These are phyloP conservation scores for Alliaria petiolata DNA, from an alignment of 345 rosid species.

Conservation along the genomic window DNA sequence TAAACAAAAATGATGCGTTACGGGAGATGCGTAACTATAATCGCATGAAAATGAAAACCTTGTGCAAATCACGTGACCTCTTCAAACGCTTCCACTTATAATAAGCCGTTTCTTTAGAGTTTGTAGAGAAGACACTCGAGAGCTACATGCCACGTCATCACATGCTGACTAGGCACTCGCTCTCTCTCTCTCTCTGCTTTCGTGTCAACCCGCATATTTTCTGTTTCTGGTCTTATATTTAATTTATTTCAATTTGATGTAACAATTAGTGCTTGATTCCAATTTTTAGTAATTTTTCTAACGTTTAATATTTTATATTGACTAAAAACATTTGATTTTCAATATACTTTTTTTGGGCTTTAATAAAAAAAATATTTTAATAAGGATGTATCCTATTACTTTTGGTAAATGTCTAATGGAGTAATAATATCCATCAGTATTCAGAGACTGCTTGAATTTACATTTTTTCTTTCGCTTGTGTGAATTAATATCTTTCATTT, in stretches of 20 bases:
- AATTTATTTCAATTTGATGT: background rate
- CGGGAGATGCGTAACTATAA: constrained; percentile 14
- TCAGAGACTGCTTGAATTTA: constrained; percentile 1
- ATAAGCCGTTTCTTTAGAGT: constrained; percentile 29
- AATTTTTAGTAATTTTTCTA: background rate
- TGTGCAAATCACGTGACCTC: constrained; percentile 32
- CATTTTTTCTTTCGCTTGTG: background rate
- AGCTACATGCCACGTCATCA: constrained; percentile 16
- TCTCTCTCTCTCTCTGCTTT: constrained; percentile 3
- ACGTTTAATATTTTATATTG: background rate
- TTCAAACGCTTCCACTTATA: background rate
- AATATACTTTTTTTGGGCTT: too few relatives aligned
- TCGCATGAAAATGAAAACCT: background rate
- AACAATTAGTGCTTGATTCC: background rate
- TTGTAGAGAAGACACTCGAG: constrained; percentile 19
- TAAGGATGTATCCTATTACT: background rate
- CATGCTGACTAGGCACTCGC: constrained; percentile 22
- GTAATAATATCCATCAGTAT: background rate
- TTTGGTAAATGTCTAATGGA: constrained; percentile 8
- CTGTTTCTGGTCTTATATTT: background rate
- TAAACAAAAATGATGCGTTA: constrained; percentile 18
- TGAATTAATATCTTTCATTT: too few relatives aligned
- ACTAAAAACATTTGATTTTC: background rate
- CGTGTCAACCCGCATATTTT: constrained; percentile 14
- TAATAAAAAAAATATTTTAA: background rate